These are phyloP conservation scores for Silene latifolia DNA, from an alignment of 148 eudicot genomes.

Conservation along the genomic window DNA sequence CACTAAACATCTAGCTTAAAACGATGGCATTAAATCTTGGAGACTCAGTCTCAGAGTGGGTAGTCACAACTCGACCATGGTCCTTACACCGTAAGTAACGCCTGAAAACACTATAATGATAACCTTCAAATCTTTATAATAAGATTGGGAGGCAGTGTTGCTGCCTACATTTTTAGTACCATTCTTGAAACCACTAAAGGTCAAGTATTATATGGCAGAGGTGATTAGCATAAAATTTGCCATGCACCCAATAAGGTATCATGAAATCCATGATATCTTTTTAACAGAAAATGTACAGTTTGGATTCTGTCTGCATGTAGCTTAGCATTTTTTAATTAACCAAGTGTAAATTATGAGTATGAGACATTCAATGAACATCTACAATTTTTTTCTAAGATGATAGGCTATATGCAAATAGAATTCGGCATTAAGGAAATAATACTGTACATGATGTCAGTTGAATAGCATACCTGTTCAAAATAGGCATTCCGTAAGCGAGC, in stretches of 20 bases:
- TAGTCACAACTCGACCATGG: not conserved
- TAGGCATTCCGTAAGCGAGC: slow-evolving; percentile 83
- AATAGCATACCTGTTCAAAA: slow-evolving; percentile 80
- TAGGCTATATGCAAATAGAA: not conserved
- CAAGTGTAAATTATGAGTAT: not conserved
- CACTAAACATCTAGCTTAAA: not conserved
- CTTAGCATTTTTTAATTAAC: not conserved
- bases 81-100: not conserved
- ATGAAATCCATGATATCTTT: no score
- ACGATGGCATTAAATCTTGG: not conserved
- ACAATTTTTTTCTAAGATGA: not conserved
- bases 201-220: not conserved
- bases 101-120: not conserved
- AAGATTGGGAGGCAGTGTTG: not conserved
- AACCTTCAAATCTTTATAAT: not conserved
- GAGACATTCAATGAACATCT: not conserved
- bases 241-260: not conserved
- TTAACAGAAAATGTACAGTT: not conserved
- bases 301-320: not conserved
- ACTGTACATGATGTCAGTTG: not conserved
- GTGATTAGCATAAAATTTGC: not conserved
- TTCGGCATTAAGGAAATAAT: slow-evolving; percentile 4
- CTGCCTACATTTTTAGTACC: not conserved
- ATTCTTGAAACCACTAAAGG: not conserved
- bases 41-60: not conserved